Conservation (phyloP, 208 protist species). For the Trypanosoma vivax region DNA sequence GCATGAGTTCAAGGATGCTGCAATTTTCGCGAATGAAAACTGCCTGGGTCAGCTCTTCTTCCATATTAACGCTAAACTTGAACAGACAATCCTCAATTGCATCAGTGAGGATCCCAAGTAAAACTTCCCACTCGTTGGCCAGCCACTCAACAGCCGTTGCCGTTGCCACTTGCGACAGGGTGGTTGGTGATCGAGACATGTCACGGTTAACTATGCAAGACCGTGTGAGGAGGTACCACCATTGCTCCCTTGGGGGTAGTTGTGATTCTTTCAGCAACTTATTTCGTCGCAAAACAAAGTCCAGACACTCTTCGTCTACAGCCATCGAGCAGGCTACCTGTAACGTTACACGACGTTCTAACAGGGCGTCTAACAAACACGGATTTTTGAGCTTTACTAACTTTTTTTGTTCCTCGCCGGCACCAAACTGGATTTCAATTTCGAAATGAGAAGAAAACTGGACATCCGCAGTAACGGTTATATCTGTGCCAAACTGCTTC, state of each 20-base stretch:
- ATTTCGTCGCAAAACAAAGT: slow-evolving; percentile 33
- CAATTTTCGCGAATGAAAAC: slow-evolving; percentile 20
- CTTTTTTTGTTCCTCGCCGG: neutral
- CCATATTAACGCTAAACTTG: slow-evolving; percentile 22
- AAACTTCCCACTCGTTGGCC: slow-evolving; percentile 34
- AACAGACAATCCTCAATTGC: slow-evolving; percentile 20
- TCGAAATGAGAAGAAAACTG: slow-evolving; percentile 8
- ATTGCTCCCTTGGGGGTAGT: slow-evolving; percentile 6
- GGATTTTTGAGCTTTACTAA: slow-evolving; percentile 4
- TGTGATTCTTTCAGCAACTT: slow-evolving; percentile 29
- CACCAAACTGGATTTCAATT: slow-evolving; percentile 17
- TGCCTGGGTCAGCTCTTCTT: slow-evolving; percentile 3
- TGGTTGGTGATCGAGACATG: neutral
- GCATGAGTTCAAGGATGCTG: slow-evolving; percentile 14
- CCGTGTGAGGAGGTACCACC: slow-evolving; percentile 40
- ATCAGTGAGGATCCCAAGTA: slow-evolving; percentile 18
- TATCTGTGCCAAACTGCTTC: neutral
- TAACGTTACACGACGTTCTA: slow-evolving; percentile 17
- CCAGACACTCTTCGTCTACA: slow-evolving; percentile 35
- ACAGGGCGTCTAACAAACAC: slow-evolving; percentile 1
- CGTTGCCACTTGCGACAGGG: neutral
- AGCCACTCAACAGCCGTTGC: slow-evolving; percentile 30
- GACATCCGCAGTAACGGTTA: neutral
- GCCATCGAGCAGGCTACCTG: slow-evolving; percentile 33
- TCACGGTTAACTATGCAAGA: slow-evolving; percentile 20